phyloP scores from a whole-genome alignment of 2,329 filamentous ascomycete species.

The Piedraia hortae region DNA sequence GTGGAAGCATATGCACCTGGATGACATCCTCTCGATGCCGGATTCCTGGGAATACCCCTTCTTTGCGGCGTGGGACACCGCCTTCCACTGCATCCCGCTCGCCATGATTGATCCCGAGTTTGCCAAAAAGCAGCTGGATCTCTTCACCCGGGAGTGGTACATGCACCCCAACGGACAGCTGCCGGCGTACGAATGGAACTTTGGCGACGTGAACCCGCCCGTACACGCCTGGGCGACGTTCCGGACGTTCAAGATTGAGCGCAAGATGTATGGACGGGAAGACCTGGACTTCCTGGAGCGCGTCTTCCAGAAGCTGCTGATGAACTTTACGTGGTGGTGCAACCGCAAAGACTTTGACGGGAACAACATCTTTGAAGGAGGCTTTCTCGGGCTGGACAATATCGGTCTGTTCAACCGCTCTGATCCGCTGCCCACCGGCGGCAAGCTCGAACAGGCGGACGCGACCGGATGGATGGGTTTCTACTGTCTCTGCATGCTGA shows the following conservation, averaged over 20 bases:
- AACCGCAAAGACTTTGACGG: constrained; percentile 85
- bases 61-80: constrained; percentile 91
- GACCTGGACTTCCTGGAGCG: constrained; percentile 88
- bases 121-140: constrained; percentile 87
- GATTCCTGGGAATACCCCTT: constrained; percentile 98
- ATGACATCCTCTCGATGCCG: constrained; percentile 90
- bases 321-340: constrained; percentile 99
- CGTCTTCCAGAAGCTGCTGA: constrained; percentile 79
- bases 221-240: constrained; percentile 94
- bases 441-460: constrained; percentile 83
- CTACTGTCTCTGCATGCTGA: constrained; percentile 87
- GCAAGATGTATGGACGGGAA: constrained; percentile 84
- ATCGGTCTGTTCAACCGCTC: constrained; percentile 95
- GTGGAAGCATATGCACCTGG: constrained; percentile 86
- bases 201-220: constrained; percentile 85
- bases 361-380: constrained; percentile 93
- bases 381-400: constrained; percentile 86
- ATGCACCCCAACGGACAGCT: constrained; percentile 93
- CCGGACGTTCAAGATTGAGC: constrained; percentile 90
- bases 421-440: constrained; percentile 76
- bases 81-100: constrained; percentile 84
- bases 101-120: constrained; percentile 97
- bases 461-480: constrained; percentile 99
- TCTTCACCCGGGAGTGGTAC: constrained; percentile 95
- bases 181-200: constrained; percentile 90